Base-by-base conservation (phyloP, 108 stramenopile species). In the Stephanodiscus minutulus region DNA sequence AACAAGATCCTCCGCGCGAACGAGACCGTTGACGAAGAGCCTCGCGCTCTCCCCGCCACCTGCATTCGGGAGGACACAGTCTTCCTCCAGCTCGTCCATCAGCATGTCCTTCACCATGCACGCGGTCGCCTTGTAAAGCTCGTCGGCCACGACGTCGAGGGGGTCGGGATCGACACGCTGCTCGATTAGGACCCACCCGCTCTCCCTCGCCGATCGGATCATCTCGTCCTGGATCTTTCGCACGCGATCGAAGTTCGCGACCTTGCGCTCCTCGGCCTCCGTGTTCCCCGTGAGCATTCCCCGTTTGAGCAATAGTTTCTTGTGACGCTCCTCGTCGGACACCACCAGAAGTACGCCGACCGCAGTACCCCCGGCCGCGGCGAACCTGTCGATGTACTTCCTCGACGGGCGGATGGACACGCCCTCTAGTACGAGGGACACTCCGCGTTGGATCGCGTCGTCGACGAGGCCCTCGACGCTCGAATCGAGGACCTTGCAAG, bases 141-240 rank as follows among this genome's bases (percentile, higher is more conserved):
- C 62, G 28, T 76, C 70, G 9, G 75, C 63, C 39, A 89, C 85
- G 25, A 86, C 68, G 31, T 86, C 87, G 24, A 87, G 57, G 2
- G 84, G 86, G 65, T 85, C 86, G 6, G 82, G 80, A 68, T 87
- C 82, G 1, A 70, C 29, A 0, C 73, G 46, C 39, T 91, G 87
- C 61, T 87, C 90, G 52, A 91, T 85, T 10, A 75, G 47, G 3
- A 85, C 46, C 87, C 90, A 91, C 13, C 81, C 60, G 24, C 64
- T 68, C 29, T 86, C 86, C 29, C 74, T 64, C 2, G 82, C 90
- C 11, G 74, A 61, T 41, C 68, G 47, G 0, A 87, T 73, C 87
- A 91, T 91, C 41, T 88, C 88, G 22, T 83, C 81, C 60, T 91
- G 90, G 27, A 91, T 87, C 60, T 60, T 15, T 27, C 87, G 68